Conservation (phyloP, 2,329 filamentous ascomycete genomes). For the Penicillium polonicum region DNA sequence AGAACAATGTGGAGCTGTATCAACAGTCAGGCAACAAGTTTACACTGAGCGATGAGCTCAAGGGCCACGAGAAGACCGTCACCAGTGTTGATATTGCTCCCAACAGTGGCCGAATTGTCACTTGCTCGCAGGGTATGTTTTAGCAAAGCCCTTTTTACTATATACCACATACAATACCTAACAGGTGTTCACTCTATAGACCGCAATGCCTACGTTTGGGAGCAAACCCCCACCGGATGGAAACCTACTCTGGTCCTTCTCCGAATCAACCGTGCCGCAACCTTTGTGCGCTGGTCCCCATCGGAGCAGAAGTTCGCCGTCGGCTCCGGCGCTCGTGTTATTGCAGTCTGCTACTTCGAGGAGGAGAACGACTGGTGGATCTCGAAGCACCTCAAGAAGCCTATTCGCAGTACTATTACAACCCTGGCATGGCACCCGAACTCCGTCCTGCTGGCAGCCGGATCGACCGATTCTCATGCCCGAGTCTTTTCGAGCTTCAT, state of each 20-base stretch:
- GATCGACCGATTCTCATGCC: constrained; percentile 95
- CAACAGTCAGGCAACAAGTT: constrained; percentile 69
- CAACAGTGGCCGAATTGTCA: constrained; percentile 87
- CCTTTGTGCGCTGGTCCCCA: constrained; percentile 95
- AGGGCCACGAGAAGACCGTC: constrained; percentile 94
- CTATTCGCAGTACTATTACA: constrained; percentile 94
- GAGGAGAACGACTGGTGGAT: constrained; percentile 99
- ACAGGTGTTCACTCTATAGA: constrained; percentile 53
- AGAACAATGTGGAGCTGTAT: constrained; percentile 89
- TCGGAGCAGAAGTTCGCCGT: constrained; percentile 97
- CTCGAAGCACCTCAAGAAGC: constrained; percentile 98
- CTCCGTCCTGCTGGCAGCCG: constrained; percentile 88
- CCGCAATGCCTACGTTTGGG: constrained; percentile 97
- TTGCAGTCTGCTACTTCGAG: constrained; percentile 97
- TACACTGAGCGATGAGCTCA: constrained; percentile 84
- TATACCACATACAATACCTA: neutral
- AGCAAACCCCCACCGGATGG: constrained; percentile 86
- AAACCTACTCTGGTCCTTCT: constrained; percentile 96
- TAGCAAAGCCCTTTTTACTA: neutral
- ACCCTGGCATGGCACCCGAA: constrained; percentile 97
- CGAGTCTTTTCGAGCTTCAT: constrained; percentile 94
- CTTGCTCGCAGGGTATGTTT: constrained; percentile 82
- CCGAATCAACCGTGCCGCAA: constrained; percentile 93
- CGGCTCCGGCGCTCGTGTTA: constrained; percentile 90
- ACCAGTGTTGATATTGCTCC: constrained; percentile 96